A percentile compares a stretch with the other conserved stretches of the same genome.
phyloP scores from a whole-genome alignment of 2,329 filamentous ascomycete species.

The Calonectria hawksworthii region DNA sequence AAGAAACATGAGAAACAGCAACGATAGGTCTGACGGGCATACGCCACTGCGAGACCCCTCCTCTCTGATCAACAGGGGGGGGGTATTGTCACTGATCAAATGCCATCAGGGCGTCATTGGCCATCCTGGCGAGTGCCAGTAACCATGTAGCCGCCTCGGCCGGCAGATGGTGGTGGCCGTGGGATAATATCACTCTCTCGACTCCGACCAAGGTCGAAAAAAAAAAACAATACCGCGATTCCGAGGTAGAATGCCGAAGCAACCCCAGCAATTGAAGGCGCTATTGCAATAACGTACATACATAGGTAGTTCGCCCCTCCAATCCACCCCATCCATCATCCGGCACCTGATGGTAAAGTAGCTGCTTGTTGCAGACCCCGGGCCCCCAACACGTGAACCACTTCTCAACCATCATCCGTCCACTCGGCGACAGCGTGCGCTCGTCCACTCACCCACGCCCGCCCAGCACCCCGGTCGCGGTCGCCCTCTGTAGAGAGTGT shows the following conservation, averaged over 20 bases:
- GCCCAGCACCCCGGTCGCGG: constrained; percentile 36
- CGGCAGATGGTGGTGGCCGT: constrained; percentile 16
- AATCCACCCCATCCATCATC: constrained; percentile 33
- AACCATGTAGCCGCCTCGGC: constrained; percentile 22
- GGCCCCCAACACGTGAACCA: constrained; percentile 47
- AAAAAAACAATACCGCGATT: constrained; percentile 9
- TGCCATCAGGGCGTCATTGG: constrained; percentile 13
- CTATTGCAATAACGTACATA: not conserved
- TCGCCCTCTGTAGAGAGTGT: constrained; percentile 14
- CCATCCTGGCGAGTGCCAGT: not conserved
- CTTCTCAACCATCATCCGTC: constrained; percentile 44
- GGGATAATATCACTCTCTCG: not conserved
- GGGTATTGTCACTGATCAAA: not conserved
- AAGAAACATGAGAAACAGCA: not conserved
- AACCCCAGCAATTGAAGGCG: constrained; percentile 15
- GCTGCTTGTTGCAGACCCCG: not conserved
- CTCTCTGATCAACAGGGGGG: constrained; percentile 16
- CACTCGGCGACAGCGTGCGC: constrained; percentile 19
- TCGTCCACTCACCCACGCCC: constrained; percentile 25
- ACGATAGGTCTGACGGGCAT: constrained; percentile 18
- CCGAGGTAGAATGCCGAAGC: constrained; percentile 18
- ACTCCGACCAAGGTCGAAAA: not conserved
- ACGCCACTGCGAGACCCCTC: constrained; percentile 16
- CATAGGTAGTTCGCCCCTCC: constrained; percentile 19
- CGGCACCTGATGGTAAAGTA: constrained; percentile 37